These are phyloP conservation scores for Spathaspora passalidarum DNA, from an alignment of 805 yeast species.

Conservation along the genomic window DNA sequence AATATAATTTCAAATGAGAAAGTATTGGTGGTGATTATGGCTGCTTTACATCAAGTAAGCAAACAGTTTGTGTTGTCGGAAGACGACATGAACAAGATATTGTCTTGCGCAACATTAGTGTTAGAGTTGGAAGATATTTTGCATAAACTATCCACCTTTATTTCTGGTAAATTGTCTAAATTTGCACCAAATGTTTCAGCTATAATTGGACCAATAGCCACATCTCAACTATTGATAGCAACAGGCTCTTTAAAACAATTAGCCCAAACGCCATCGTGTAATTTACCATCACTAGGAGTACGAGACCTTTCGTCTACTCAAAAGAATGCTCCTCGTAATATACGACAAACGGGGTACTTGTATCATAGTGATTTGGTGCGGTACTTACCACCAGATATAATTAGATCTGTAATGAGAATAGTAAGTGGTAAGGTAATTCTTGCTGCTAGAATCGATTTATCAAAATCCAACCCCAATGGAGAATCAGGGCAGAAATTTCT, in stretches of 20 bases:
- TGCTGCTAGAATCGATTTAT: conserved; percentile 78
- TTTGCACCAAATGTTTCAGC: conserved; percentile 81
- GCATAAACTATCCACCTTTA: conserved; percentile 45
- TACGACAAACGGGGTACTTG: conserved; percentile 67
- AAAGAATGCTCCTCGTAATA: conserved; percentile 32
- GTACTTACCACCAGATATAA: conserved; percentile 52
- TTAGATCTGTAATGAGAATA: conserved; percentile 72
- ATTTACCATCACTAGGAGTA: conserved; percentile 74
- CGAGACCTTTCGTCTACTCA: conserved; percentile 32
- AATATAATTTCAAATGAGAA: conserved; percentile 58
- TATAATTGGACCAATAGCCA: conserved; percentile 66
- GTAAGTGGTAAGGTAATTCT: conserved; percentile 75
- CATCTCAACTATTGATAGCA: conserved; percentile 69
- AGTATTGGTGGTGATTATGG: conserved; percentile 68
- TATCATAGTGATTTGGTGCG: conserved; percentile 60
- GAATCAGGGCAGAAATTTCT: conserved; percentile 56
- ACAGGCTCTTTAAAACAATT: conserved; percentile 68
- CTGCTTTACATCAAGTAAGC: conserved; percentile 52
- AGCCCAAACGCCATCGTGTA: conserved; percentile 76
- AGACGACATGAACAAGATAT: conserved; percentile 34
- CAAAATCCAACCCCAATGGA: conserved; percentile 43
- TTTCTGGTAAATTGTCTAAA: conserved; percentile 51
- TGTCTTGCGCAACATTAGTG: conserved; percentile 47
- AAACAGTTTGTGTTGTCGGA: conserved; percentile 20
- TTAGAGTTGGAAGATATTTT: conserved; percentile 44